Percentiles rank a stretch among this genome's conserved stretches.
These are phyloP conservation scores for Fusarium lyarnte DNA, from an alignment of 2,329 filamentous ascomycete species.

Conservation along the genomic window DNA sequence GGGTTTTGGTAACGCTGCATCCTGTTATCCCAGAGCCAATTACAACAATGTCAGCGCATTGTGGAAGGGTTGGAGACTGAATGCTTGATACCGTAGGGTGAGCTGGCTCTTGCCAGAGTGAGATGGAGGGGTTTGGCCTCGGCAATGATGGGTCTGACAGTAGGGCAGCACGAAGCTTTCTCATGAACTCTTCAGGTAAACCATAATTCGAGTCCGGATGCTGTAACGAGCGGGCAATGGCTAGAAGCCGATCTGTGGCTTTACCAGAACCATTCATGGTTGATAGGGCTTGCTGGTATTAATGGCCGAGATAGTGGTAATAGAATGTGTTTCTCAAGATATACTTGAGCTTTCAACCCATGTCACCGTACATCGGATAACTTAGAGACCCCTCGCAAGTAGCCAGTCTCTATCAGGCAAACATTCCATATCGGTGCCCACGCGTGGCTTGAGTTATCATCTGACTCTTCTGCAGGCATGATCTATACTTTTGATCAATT, in stretches of 20 bases:
- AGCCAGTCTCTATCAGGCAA: not conserved
- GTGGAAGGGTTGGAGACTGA: not conserved
- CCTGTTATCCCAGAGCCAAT: not conserved
- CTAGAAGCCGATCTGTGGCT: not conserved
- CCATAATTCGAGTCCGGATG: not conserved
- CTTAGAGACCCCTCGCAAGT: rapidly evolving
- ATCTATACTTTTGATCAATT: no score
- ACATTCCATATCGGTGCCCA: rapidly evolving
- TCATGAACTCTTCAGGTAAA: not conserved
- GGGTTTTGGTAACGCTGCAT: not conserved
- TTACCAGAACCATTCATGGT: not conserved
- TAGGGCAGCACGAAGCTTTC: not conserved
- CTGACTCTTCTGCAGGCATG: no score
- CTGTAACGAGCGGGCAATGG: not conserved
- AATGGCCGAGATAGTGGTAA: not conserved
- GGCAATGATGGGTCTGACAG: not conserved
- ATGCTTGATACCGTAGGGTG: not conserved
- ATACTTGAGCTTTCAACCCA: not conserved
- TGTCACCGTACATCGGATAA: not conserved
- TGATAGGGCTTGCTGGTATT: no score
- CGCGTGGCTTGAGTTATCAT: not conserved
- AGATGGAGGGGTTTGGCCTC: not conserved
- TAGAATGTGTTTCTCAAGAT: not conserved
- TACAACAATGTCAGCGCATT: not conserved
- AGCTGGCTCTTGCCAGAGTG: not conserved